These are phyloP conservation scores for Naganishia onofrii DNA, from an alignment of 768 basidiomycete species.

Conservation along the genomic window DNA sequence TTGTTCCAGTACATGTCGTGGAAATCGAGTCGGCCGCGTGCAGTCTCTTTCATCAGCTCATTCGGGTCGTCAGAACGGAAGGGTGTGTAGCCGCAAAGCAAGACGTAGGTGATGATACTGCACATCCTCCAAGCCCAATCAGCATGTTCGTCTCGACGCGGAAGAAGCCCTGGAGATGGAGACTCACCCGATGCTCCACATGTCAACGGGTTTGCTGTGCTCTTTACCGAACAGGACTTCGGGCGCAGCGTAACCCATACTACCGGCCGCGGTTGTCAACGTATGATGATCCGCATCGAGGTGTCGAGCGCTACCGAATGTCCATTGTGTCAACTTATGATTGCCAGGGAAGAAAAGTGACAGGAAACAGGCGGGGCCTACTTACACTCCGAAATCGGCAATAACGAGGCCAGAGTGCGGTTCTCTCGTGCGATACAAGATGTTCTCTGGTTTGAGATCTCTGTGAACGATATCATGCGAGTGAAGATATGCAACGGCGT, in stretches of 20 bases:
- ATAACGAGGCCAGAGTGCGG: slow-evolving; percentile 83
- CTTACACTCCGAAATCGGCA: slow-evolving; percentile 94
- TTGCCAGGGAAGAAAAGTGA: too few relatives aligned
- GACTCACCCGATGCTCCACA: slow-evolving; percentile 85
- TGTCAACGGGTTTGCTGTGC: slow-evolving; percentile 86
- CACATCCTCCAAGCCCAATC: neutral
- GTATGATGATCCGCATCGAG: slow-evolving; percentile 45
- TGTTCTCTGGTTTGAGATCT: slow-evolving; percentile 97
- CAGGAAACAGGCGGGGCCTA: slow-evolving; percentile 10
- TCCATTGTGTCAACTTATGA: neutral
- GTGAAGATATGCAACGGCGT: slow-evolving; percentile 84
- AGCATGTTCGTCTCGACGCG: neutral
- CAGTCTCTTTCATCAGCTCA: slow-evolving; percentile 78
- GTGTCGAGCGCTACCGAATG: slow-evolving; percentile 54
- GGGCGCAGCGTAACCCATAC: slow-evolving; percentile 87
- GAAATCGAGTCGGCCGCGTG: slow-evolving; percentile 77
- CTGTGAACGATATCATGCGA: slow-evolving; percentile 91
- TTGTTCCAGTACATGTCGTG: slow-evolving; percentile 95
- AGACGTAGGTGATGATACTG: slow-evolving; percentile 90
- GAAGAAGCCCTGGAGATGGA: neutral
- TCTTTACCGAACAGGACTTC: slow-evolving; percentile 63
- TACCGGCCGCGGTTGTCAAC: slow-evolving; percentile 48
- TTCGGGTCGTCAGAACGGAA: slow-evolving; percentile 80
- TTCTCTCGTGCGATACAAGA: slow-evolving; percentile 78
- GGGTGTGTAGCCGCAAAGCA: slow-evolving; percentile 91